Percentiles rank a stretch among this genome's conserved stretches.
Evolutionary conservation across 108 stramenopile species (phyloP).

Genomic region (Skeletonema grethae): DNA sequence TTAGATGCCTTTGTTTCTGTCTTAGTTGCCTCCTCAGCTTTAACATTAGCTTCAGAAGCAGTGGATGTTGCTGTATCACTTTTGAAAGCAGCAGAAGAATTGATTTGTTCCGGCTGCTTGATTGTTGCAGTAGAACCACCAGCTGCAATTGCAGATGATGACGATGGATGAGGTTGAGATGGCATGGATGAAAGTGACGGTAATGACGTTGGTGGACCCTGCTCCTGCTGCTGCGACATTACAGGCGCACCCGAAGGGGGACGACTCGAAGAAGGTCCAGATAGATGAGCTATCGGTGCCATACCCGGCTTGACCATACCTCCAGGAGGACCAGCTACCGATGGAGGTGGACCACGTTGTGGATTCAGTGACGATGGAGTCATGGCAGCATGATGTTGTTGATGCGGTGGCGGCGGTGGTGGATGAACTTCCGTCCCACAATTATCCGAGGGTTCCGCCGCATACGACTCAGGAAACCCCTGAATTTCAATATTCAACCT

Average conservation of each 20-base stretch:
- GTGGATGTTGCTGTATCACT: neutral
- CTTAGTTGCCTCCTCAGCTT: neutral
- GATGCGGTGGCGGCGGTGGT: neutral
- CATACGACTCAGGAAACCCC: constrained; percentile 89
- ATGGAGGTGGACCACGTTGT: neutral
- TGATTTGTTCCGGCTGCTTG: neutral
- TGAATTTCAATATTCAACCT: constrained; percentile 85
- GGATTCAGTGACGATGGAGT: neutral
- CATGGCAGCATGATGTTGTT: constrained; percentile 2
- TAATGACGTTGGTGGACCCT: neutral
- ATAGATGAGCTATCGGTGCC: neutral
- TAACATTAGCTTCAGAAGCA: neutral
- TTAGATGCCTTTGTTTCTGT: neutral
- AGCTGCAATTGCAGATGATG: too few species aligned
- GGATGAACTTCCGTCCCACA: constrained; percentile 43
- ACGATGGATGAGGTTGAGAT: neutral
- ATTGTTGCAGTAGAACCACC: neutral
- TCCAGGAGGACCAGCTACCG: constrained; percentile 3
- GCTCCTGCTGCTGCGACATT: neutral
- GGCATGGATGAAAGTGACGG: constrained; percentile 4
- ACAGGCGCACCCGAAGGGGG: neutral
- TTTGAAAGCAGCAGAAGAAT: constrained; percentile 1
- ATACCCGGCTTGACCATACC: neutral
- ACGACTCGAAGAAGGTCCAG: neutral
- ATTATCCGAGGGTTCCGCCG: constrained; percentile 63